These are phyloP conservation scores for Friedmanniomyces simplex DNA, from an alignment of 495 filamentous ascomycete species.

Conservation along the genomic window DNA sequence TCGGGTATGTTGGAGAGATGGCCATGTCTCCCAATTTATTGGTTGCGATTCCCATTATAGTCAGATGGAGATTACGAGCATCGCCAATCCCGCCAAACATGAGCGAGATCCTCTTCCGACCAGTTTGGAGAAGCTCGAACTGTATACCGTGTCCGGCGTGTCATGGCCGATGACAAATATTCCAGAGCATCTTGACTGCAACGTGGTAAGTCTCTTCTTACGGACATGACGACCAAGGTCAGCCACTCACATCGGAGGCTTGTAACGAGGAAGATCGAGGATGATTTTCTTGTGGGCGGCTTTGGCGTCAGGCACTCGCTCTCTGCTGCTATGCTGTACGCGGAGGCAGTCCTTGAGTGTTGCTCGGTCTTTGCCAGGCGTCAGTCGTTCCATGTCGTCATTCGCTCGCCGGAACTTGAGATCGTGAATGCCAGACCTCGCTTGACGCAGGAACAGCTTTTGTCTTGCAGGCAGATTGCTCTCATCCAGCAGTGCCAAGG, in stretches of 20 bases:
- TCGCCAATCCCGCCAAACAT: constrained; percentile 2
- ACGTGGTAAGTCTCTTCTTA: neutral
- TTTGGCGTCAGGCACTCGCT: neutral
- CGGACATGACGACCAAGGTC: neutral
- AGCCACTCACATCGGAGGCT: neutral
- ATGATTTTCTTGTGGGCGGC: neutral
- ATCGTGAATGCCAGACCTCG: neutral
- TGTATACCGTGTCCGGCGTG: neutral
- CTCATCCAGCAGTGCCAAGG: neutral
- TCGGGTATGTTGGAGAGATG: constrained; percentile 1
- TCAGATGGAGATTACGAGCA: neutral
- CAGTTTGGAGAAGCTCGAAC: neutral
- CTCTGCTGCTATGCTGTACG: neutral
- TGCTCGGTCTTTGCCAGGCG: neutral
- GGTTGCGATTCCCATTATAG: neutral
- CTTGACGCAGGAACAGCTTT: neutral
- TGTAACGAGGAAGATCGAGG: neutral
- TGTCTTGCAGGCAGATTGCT: neutral
- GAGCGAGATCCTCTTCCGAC: neutral
- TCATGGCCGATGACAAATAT: neutral
- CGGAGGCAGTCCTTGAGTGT: neutral
- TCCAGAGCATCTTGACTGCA: neutral
- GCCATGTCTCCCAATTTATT: neutral
- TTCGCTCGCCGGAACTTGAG: neutral
- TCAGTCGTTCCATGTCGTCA: neutral